These are phyloP conservation scores for Eucalyptus pauciflora DNA, from an alignment of 345 rosid genomes.

Conservation along the genomic window DNA sequence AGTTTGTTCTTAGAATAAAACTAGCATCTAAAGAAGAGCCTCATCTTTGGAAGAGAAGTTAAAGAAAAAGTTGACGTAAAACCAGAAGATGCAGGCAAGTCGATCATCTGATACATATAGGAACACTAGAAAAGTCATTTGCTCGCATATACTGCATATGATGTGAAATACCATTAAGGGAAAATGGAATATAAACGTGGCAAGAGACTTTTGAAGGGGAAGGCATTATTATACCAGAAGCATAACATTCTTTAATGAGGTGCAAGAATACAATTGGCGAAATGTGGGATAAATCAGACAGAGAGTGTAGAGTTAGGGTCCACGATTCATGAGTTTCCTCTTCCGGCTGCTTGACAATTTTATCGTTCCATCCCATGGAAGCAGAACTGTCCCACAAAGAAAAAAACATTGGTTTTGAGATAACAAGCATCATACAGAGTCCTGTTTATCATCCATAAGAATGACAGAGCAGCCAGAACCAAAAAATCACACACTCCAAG, in stretches of 20 bases:
- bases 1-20: not conserved
- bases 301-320: slow-evolving; percentile 40
- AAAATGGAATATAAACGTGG: not conserved
- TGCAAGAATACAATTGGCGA: slow-evolving; percentile 70
- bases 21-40: not conserved
- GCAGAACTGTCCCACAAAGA: not conserved
- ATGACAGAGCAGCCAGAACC: not conserved
- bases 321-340: not conserved
- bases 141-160: not conserved
- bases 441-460: not conserved
- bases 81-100: not conserved
- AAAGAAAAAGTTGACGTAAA: not conserved
- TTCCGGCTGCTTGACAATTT: not conserved
- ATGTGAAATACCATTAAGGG: not conserved
- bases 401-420: not conserved
- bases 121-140: not conserved
- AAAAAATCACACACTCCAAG: not conserved
- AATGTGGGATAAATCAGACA: slow-evolving; percentile 44
- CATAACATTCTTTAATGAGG: slow-evolving; percentile 72
- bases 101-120: not conserved
- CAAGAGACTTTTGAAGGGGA: not conserved
- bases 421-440: not conserved
- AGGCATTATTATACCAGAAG: slow-evolving; percentile 32
- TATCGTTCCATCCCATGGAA: slow-evolving; percentile 33
- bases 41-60: not conserved